A percentile compares a stretch with the other conserved stretches of the same genome.
These are phyloP conservation scores for Aureobasidium sp. DNA, from an alignment of 2,329 filamentous ascomycete species.

Conservation along the genomic window DNA sequence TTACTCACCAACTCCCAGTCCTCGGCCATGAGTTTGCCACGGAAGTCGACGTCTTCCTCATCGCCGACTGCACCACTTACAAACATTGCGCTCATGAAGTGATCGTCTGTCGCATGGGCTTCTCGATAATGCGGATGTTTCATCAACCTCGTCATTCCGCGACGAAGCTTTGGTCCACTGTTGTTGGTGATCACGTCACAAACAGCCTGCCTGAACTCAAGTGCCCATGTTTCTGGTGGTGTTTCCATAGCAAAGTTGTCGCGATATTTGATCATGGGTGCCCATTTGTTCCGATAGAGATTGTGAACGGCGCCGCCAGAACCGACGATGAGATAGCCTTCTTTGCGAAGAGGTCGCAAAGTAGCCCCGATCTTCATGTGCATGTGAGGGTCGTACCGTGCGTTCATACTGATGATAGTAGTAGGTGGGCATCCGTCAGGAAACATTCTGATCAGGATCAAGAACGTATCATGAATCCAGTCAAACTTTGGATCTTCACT, in stretches of 20 bases:
- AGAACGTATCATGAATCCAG: slow-evolving; percentile 66
- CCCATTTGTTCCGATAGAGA: slow-evolving; percentile 61
- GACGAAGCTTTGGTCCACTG: slow-evolving; percentile 49
- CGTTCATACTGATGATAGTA: slow-evolving; percentile 51
- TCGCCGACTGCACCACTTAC: slow-evolving; percentile 51
- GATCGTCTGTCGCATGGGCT: slow-evolving; percentile 63
- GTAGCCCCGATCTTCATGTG: slow-evolving; percentile 53
- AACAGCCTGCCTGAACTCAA: slow-evolving; percentile 60
- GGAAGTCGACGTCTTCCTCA: slow-evolving; percentile 11
- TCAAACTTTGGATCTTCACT: slow-evolving; percentile 50
- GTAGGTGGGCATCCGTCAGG: slow-evolving; percentile 56
- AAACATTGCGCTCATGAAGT: slow-evolving; percentile 60
- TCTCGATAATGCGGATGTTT: slow-evolving; percentile 61
- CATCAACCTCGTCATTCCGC: slow-evolving; percentile 55
- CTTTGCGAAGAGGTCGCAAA: slow-evolving; percentile 47
- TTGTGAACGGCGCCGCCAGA: slow-evolving; percentile 63
- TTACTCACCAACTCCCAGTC: slow-evolving; percentile 49
- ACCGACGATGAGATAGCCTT: slow-evolving; percentile 51
- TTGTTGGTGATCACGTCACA: slow-evolving; percentile 52
- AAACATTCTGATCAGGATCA: slow-evolving; percentile 64
- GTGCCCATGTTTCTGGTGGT: slow-evolving; percentile 52
- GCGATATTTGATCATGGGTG: slow-evolving; percentile 53
- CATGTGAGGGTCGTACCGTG: slow-evolving; percentile 49
- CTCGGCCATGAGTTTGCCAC: slow-evolving; percentile 33
- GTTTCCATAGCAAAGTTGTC: slow-evolving; percentile 56